Evolutionary conservation across 306 rosid species (phyloP).

Genomic region (Abrus pulchellus): DNA sequence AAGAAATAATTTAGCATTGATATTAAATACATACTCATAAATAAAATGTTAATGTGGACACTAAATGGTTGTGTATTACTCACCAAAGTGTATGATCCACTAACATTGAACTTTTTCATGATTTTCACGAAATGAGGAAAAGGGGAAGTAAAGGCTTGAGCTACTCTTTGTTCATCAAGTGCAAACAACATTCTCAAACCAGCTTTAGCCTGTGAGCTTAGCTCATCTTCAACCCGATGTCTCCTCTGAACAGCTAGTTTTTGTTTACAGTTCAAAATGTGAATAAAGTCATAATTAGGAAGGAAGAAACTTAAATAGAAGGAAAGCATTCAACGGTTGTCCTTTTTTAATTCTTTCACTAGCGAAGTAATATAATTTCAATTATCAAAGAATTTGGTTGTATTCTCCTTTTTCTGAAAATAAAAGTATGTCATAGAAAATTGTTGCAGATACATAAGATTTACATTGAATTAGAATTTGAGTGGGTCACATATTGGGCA

Average conservation of each 20-base stretch:
- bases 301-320: conserved; percentile 30
- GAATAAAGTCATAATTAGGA: conserved; percentile 42
- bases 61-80: conserved; percentile 49
- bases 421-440: conserved; percentile 25
- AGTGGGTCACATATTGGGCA: conserved; percentile 24
- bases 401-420: neutral
- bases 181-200: conserved; percentile 81
- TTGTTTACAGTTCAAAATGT: conserved; percentile 55
- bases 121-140: conserved; percentile 89
- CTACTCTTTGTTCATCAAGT: conserved; percentile 79
- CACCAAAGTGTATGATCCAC: conserved; percentile 93
- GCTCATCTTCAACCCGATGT: conserved; percentile 70
- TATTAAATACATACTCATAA: conserved; percentile 22
- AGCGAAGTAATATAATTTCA: conserved; percentile 23
- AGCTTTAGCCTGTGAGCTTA: conserved; percentile 64
- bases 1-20: conserved; percentile 34
- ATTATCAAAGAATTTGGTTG: conserved; percentile 35
- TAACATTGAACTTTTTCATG: conserved; percentile 90
- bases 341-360: conserved; percentile 24
- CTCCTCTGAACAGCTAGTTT: conserved; percentile 63
- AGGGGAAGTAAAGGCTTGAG: conserved; percentile 79
- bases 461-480: conserved; percentile 25
- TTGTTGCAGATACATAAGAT: conserved; percentile 35
- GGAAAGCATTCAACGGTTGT: conserved; percentile 28
- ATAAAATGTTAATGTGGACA: conserved; percentile 5